Evolutionary conservation across 805 yeast species (phyloP), one percentile per base, ranked within the genome.

Genomic region (Lachancea nothofagi): DNA sequence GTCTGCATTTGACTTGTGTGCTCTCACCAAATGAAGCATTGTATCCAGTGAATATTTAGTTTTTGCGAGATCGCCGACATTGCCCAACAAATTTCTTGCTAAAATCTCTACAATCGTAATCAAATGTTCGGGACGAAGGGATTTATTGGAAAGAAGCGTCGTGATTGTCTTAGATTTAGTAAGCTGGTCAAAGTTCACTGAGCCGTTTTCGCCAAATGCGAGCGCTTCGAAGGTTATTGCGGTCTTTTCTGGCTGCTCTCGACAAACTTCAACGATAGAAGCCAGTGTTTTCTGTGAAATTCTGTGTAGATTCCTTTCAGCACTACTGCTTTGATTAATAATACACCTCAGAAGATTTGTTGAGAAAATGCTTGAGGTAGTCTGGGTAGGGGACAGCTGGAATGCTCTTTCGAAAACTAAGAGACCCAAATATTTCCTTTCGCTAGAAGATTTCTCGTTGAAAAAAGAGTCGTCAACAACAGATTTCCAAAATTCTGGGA

Each of bases 371-470:
- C 28, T 28, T 2, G 48, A 31, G 1, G 59, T 46, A n/a, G 39
- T 36, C 3, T 50, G 31, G 8, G 54, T 40, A 2, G 59, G 47
- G 5, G 58, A 49, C 6, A 45, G 41, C 30, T 59, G 54, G 5
- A 80, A 55, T 40, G 78, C 69, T 37, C 70, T 65, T 29, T 64
- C 69, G 45, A 89, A 77, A 8, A 88, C 72, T 49, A 83, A 83
- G 51, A 89, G 77, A 0, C 96, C 97, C 74, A 86, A 75, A 59
- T 72, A 84, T 58, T 89, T 90, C 42, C 96, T 70, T 59, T 89
- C 97, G 23, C 80, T 75, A 1, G 96, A 87, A 0, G 96, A 71
- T 47, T 80, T 77, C 26, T 76, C 77, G 4, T 84, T 69, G 50
- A 90, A 89, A 44, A 84, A 75, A 3, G 83, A 73, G 51, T 87